Evolutionary conservation across 1,284 basidiomycete species (phyloP).

Genomic region (Chondrostereum purpureum): DNA sequence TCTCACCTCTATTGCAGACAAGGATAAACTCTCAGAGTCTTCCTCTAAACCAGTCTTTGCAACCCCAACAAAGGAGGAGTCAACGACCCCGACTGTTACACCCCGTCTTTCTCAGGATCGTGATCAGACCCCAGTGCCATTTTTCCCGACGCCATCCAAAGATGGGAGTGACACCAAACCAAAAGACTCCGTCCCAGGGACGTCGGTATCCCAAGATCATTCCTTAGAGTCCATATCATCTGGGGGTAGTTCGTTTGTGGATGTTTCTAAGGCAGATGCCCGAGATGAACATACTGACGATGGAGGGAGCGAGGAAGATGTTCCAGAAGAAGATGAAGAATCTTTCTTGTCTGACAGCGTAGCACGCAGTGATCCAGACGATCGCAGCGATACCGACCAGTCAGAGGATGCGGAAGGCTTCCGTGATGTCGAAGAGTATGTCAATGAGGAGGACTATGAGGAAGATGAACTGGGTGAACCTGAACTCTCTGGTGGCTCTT

Average conservation of each 20-base stretch:
- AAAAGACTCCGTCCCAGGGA: slow-evolving; percentile 13
- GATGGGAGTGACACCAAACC: slow-evolving; percentile 7
- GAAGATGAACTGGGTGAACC: slow-evolving; percentile 22
- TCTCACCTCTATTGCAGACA: too few relatives aligned
- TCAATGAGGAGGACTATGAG: slow-evolving; percentile 26
- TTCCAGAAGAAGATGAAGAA: slow-evolving; percentile 8
- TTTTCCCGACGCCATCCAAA: slow-evolving; percentile 14
- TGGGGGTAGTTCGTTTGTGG: slow-evolving; percentile 17
- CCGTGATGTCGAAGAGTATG: slow-evolving; percentile 20
- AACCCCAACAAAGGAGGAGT: background rate
- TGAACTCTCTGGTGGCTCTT: slow-evolving; percentile 15
- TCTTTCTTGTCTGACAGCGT: slow-evolving; percentile 17
- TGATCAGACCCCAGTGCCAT: slow-evolving; percentile 10
- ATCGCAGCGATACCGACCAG: slow-evolving; percentile 13
- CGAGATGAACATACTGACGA: slow-evolving; percentile 19
- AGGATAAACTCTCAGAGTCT: background rate
- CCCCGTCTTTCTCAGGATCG: slow-evolving; percentile 6
- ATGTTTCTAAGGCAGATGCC: slow-evolving; percentile 13
- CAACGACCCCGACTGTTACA: too few relatives aligned
- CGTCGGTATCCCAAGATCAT: background rate
- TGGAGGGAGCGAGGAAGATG: slow-evolving; percentile 10
- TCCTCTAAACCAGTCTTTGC: background rate
- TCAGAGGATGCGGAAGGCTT: slow-evolving; percentile 16
- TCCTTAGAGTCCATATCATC: slow-evolving; percentile 15
- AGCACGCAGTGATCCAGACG: slow-evolving; percentile 12